Evolutionary conservation across 75 land plant genomes (phyloP), one percentile per base, ranked within the genome.

Genomic region (Cunninghamia lanceolata): DNA sequence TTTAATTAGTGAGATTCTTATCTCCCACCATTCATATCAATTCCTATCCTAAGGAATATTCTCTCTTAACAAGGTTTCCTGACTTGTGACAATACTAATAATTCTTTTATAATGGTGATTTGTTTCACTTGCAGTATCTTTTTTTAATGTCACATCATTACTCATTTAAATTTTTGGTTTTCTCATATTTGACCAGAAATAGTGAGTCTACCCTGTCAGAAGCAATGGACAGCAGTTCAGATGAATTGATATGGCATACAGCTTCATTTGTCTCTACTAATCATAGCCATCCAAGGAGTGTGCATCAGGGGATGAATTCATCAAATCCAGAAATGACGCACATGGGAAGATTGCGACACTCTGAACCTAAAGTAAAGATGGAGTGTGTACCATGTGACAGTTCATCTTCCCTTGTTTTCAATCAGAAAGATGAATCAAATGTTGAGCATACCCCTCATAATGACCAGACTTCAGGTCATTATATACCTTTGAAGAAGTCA

Each of bases 311-410:
- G 40, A 21, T 78, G 82, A 45, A 40, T 19, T 78, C 82, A 21
- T 39, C 47, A 42, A 78, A 8, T 42, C 82, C 82, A 42, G 82
- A 78, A 40, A 25, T 16, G 39, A 78, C 11, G 47, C n/a, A 40
- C n/a, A 78, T 40, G 28, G 46, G n/a, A 78, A 78, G 46, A 78
- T 78, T 28, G 25, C 46, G 42, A 45, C 43, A 78, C n/a, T 21
- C 25, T 78, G 82, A 78, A 78, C 11, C 32, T 32, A 71, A 71
- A 71, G 28, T 78, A 78, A 78, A 78, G 82, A 78, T 78, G 82
- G 45, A 78, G 28, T 8, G 45, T 78, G 82, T 42, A 21, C n/a
- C 82, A 78, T 78, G 82, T 25, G 47, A 78, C 8, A 78, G 47
- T 42, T 9, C 82, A 21, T 16, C 11, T 42, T 78, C 45, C 45